Evolutionary conservation across 2,329 filamentous ascomycete genomes (phyloP).

Genomic region (Sclerotiophoma versabilis): DNA sequence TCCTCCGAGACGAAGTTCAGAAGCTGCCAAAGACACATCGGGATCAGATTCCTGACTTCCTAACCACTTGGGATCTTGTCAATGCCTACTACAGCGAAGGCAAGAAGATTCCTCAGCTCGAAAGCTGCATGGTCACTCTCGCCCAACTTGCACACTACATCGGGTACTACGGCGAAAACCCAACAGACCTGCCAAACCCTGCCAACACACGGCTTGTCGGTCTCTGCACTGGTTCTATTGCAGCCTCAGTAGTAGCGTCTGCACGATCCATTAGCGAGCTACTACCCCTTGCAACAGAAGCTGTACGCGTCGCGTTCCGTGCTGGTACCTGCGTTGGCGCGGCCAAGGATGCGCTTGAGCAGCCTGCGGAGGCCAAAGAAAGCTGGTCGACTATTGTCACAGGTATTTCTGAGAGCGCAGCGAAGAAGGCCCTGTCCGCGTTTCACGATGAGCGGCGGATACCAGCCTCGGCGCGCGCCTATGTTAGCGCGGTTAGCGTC

Average conservation of each 20-base stretch:
- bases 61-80: slow-evolving; percentile 69
- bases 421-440: slow-evolving; percentile 59
- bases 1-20: slow-evolving; percentile 67
- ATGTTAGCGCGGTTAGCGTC: slow-evolving; percentile 65
- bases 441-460: slow-evolving; percentile 65
- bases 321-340: slow-evolving; percentile 59
- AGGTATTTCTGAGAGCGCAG: slow-evolving; percentile 61
- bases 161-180: slow-evolving; percentile 65
- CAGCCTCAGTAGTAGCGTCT: slow-evolving; percentile 71
- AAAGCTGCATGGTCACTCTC: slow-evolving; percentile 70
- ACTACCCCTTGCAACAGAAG: slow-evolving; percentile 68
- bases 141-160: slow-evolving; percentile 74
- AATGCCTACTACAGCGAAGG: slow-evolving; percentile 67
- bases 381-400: slow-evolving; percentile 73
- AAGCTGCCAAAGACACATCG: slow-evolving; percentile 64
- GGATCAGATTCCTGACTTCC: slow-evolving; percentile 66
- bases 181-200: slow-evolving; percentile 59
- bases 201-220: slow-evolving; percentile 64
- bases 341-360: slow-evolving; percentile 57
- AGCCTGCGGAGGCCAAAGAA: slow-evolving; percentile 62
- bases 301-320: slow-evolving; percentile 71
- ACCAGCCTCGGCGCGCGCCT: slow-evolving; percentile 59
- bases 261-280: slow-evolving; percentile 68
- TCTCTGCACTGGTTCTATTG: slow-evolving; percentile 73
- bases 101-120: slow-evolving; percentile 67